phyloP scores from a whole-genome alignment of 208 protist genomes.

The Trypanosoma conorhini region DNA sequence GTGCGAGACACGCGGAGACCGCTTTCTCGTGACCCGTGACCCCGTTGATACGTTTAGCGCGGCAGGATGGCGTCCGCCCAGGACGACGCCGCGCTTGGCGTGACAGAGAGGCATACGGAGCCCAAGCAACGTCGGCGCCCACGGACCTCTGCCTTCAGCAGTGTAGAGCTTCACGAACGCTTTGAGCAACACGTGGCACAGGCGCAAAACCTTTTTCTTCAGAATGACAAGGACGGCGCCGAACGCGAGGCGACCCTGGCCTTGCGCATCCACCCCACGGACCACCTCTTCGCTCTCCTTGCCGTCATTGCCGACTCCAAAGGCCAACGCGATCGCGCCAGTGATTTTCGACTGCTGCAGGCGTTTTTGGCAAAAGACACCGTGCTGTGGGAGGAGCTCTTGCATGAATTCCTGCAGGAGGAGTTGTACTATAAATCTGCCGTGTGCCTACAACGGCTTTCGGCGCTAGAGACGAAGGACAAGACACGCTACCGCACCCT shows the following conservation, averaged over 20 bases:
- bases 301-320: constrained; percentile 79
- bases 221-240: constrained; percentile 54
- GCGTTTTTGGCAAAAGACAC: constrained; percentile 80
- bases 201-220: constrained; percentile 72
- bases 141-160: constrained; percentile 39
- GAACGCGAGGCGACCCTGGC: constrained; percentile 65
- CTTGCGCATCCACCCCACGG: constrained; percentile 77
- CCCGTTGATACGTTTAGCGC: not conserved
- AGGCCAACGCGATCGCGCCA: constrained; percentile 80
- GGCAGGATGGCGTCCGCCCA: constrained; percentile 15
- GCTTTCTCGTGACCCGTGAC: not conserved
- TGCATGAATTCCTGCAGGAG: constrained; percentile 83
- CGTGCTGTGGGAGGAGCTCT: constrained; percentile 82
- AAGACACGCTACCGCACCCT: constrained; percentile 62
- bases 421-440: constrained; percentile 87
- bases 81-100: constrained; percentile 9
- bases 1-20: not conserved
- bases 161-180: constrained; percentile 39
- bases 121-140: constrained; percentile 14
- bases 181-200: constrained; percentile 70
- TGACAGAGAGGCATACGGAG: constrained; percentile 26
- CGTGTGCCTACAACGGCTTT: constrained; percentile 83
- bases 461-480: constrained; percentile 60
- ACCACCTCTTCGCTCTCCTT: constrained; percentile 83
- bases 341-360: constrained; percentile 86